Conservation (phyloP, 768 basidiomycete species). For the Chlorophyllum brunneum region DNA sequence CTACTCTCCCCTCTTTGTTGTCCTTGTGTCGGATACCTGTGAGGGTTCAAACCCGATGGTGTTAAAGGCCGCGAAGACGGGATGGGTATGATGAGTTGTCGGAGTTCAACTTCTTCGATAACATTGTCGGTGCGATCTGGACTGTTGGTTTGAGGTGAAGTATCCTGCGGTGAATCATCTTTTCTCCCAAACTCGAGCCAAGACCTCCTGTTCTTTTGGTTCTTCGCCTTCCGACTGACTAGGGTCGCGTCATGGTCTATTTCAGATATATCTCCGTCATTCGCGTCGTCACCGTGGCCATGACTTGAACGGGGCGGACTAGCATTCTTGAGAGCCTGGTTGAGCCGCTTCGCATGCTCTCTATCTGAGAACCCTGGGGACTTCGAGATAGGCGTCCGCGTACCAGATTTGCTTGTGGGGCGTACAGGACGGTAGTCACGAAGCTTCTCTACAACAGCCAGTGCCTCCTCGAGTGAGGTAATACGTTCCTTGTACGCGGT, state of each 20-base stretch:
- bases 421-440: constrained; percentile 58
- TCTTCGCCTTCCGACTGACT: constrained; percentile 18
- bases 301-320: constrained; percentile 16
- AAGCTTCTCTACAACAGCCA: constrained; percentile 62
- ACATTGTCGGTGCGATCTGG: background rate
- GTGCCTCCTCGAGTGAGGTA: constrained; percentile 46
- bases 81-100: background rate
- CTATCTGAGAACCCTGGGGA: constrained; percentile 38
- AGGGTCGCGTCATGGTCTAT: constrained; percentile 17
- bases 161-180: background rate
- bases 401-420: constrained; percentile 27
- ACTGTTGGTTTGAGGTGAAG: background rate
- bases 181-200: constrained; percentile 5
- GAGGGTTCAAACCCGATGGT: constrained; percentile 23
- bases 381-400: constrained; percentile 35
- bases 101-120: constrained; percentile 18
- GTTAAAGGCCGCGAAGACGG: constrained; percentile 14
- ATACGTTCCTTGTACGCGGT: constrained; percentile 74
- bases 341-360: constrained; percentile 36
- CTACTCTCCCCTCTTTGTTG: constrained; percentile 15
- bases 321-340: constrained; percentile 25
- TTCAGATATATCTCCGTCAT: constrained; percentile 16
- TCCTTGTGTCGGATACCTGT: constrained; percentile 37
- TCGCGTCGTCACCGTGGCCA: constrained; percentile 18
- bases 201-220: constrained; percentile 11